Base-by-base conservation (phyloP, 73 alveolate species). In the Uronychia setigera region DNA sequence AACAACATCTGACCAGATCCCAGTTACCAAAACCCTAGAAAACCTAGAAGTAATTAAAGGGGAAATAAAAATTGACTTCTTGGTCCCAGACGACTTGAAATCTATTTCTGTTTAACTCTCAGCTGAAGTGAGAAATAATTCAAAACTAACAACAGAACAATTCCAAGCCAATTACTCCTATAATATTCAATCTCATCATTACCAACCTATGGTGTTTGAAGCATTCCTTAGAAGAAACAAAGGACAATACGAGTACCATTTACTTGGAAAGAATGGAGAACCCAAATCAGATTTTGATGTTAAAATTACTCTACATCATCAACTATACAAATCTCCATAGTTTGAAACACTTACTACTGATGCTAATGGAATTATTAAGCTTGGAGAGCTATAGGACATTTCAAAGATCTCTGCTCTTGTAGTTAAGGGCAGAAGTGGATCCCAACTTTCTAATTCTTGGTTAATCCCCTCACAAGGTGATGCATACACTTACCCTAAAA, bases 311-410 rank as follows among this genome's bases (percentile, higher is more conserved):
- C n/a, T 79, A 31, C 60, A 27, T 57, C 86, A 79, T 30, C 9
- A 31, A 57, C 26, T 59, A 28, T 80, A 85, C 87, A 31, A 33
- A 79, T 31, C 33, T 78, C 31, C 27, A 33, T 9, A 79, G 33
- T 19, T 0, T 0, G 11, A 59, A 0, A n/a, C 34, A 31, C 35
- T 92, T 28, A 89, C 59, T 80, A 88, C 94, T 32, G 96, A 94
- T 82, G 35, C 81, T 60, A 83, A 92, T 14, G 98, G 98, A 29
- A 85, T 83, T 75, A 76, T 94, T 30, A 82, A 85, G 81, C 91
- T 94, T 60, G 97, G 97, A 19, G 80, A 78, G 27, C 83, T 90
- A 30, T 82, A 82, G 83, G 81, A 87, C 32, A 80, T 88, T 0
- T 1, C 26, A n/a, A 28, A 25, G 46, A 29, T 93, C 26, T 0